phyloP scores from a whole-genome alignment of 2,329 filamentous ascomycete genomes.

The Alternaria tenuissima region DNA sequence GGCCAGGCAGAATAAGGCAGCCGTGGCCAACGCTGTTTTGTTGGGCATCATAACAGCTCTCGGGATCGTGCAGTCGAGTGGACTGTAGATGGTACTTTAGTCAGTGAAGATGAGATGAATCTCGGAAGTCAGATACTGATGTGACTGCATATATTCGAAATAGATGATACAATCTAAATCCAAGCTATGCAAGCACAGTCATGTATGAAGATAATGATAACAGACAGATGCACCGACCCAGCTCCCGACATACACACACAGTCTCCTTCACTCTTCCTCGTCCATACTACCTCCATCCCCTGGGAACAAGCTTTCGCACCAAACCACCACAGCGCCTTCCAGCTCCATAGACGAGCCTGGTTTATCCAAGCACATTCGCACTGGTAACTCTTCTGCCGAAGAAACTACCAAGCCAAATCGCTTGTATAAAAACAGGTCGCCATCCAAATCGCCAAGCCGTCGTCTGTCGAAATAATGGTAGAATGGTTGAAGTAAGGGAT shows the following conservation, averaged over 20 bases:
- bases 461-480: constrained; percentile 48
- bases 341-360: constrained; percentile 31
- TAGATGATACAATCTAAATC: constrained; percentile 28
- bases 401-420: constrained; percentile 16
- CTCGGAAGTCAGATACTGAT: not conserved
- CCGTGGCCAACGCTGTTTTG: not conserved
- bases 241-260: constrained; percentile 41
- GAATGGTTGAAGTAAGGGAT: constrained; percentile 47
- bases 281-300: constrained; percentile 34
- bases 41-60: not conserved
- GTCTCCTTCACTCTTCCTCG: constrained; percentile 34
- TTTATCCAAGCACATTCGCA: constrained; percentile 38
- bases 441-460: constrained; percentile 49
- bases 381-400: constrained; percentile 14
- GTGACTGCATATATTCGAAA: constrained; percentile 24
- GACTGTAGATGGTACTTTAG: not conserved
- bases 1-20: not conserved
- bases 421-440: constrained; percentile 28
- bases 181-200: constrained; percentile 23
- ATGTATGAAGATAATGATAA: constrained; percentile 25
- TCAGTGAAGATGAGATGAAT: not conserved
- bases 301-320: constrained; percentile 34
- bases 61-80: accelerated
- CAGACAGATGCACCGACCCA: constrained; percentile 33
- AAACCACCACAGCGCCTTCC: constrained; percentile 46